Evolutionary conservation across 1,284 basidiomycete species (phyloP).

Genomic region (Vanrija humicola): DNA sequence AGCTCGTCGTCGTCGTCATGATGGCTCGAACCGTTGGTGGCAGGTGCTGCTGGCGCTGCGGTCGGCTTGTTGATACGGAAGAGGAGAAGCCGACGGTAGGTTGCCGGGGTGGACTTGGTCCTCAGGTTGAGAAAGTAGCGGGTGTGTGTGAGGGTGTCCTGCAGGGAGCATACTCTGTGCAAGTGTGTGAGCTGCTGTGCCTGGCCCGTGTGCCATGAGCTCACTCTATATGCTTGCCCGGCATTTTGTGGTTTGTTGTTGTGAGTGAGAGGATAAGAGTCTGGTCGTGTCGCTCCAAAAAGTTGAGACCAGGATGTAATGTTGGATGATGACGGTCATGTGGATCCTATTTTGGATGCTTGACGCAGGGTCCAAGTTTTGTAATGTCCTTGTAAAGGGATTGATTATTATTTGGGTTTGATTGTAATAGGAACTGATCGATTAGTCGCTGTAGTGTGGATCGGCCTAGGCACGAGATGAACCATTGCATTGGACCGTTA

Average conservation of each 20-base stretch:
- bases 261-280: neutral
- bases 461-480: too few relatives aligned
- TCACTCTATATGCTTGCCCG: neutral
- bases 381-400: too few relatives aligned
- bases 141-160: constrained; percentile 59
- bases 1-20: constrained; percentile 2
- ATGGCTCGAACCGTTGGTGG: constrained; percentile 4
- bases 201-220: neutral
- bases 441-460: too few relatives aligned
- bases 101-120: constrained; percentile 55
- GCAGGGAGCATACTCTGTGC: constrained; percentile 55
- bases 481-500: too few relatives aligned
- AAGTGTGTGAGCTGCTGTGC: neutral
- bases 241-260: neutral
- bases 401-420: too few relatives aligned
- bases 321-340: too few relatives aligned
- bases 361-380: too few relatives aligned
- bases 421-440: too few relatives aligned
- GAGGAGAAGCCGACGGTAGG: constrained; percentile 67
- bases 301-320: neutral
- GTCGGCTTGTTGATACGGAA: constrained; percentile 57
- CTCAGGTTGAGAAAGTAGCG: constrained; percentile 66
- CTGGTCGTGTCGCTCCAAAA: neutral
- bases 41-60: constrained; percentile 29
- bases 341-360: too few relatives aligned